Conservation (phyloP, 768 basidiomycete species). For the Leccinellum rugosiceps region DNA sequence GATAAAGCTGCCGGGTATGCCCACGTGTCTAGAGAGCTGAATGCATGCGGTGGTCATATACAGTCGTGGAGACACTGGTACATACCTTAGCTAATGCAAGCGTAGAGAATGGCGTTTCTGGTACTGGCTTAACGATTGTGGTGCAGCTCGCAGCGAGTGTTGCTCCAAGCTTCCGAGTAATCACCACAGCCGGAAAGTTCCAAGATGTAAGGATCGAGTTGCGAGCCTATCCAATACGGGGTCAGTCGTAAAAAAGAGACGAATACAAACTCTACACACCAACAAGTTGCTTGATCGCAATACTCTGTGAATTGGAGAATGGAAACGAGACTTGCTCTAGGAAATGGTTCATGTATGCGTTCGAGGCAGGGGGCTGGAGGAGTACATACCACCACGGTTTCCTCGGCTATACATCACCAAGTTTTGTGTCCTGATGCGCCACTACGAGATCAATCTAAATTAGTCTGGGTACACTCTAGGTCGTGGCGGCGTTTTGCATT, state of each 20-base stretch:
- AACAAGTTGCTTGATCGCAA: constrained; percentile 91
- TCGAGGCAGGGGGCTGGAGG: neutral
- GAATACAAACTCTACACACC: constrained; percentile 46
- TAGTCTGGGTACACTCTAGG: constrained; percentile 36
- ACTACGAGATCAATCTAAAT: constrained; percentile 40
- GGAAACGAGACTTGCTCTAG: constrained; percentile 82
- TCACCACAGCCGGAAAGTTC: constrained; percentile 97
- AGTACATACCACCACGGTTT: constrained; percentile 77
- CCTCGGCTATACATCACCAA: constrained; percentile 60
- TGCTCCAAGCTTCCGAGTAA: constrained; percentile 83
- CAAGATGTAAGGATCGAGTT: constrained; percentile 80
- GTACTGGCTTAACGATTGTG: constrained; percentile 67
- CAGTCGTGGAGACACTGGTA: neutral
- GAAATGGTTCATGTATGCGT: neutral
- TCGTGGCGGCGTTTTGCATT: constrained; percentile 78
- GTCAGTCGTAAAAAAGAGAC: constrained; percentile 29
- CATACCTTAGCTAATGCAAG: constrained; percentile 86
- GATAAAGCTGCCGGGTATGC: constrained; percentile 90
- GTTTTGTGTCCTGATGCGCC: constrained; percentile 35
- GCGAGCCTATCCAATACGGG: constrained; percentile 34
- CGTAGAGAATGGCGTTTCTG: constrained; percentile 84
- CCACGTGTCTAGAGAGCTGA: constrained; percentile 83
- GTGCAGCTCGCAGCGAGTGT: constrained; percentile 97
- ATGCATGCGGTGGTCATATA: neutral
- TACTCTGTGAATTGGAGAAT: constrained; percentile 65